Conservation (phyloP, 176 grass and related monocot genomes). For the Hyparrhenia diplandra region DNA sequence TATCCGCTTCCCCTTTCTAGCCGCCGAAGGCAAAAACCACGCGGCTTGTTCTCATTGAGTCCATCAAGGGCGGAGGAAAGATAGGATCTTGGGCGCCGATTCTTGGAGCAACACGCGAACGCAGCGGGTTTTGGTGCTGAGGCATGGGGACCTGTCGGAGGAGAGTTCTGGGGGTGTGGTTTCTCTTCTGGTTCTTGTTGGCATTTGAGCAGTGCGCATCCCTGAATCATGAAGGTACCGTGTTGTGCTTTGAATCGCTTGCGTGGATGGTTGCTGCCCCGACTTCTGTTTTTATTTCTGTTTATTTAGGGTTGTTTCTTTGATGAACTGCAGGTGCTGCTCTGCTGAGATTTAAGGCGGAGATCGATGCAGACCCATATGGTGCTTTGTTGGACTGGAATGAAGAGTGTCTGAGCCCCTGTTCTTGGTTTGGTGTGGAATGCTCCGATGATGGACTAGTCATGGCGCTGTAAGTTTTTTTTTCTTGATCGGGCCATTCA, state of each 20-base stretch:
- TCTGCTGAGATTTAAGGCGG: slow-evolving; percentile 49
- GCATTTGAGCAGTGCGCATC: slow-evolving; percentile 39
- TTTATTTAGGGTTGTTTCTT: slow-evolving; percentile 5
- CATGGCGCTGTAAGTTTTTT: slow-evolving; percentile 65
- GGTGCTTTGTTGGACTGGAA: slow-evolving; percentile 43
- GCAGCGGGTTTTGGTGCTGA: slow-evolving; percentile 4
- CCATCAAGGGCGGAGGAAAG: background rate
- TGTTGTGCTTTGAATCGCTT: background rate
- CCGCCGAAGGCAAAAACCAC: background rate
- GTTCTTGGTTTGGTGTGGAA: slow-evolving; percentile 51
- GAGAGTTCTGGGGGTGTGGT: slow-evolving; percentile 21
- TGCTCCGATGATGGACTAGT: slow-evolving; percentile 58
- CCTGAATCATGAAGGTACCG: slow-evolving; percentile 63
- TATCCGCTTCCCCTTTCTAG: background rate
- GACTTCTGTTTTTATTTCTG: slow-evolving; percentile 3
- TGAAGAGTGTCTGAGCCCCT: slow-evolving; percentile 27
- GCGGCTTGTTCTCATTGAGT: background rate
- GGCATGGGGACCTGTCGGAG: slow-evolving; percentile 20
- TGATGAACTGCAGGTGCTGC: slow-evolving; percentile 44
- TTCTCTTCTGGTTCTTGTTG: slow-evolving; percentile 45
- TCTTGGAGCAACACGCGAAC: background rate
- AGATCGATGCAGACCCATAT: slow-evolving; percentile 30
- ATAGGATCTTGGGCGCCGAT: background rate
- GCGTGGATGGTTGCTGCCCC: background rate
- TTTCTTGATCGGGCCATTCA: too few species aligned